A percentile compares a stretch with the other conserved stretches of the same genome.
Conservation (phyloP, 2,329 filamentous ascomycete species). For the Monosporascus sp. region DNA sequence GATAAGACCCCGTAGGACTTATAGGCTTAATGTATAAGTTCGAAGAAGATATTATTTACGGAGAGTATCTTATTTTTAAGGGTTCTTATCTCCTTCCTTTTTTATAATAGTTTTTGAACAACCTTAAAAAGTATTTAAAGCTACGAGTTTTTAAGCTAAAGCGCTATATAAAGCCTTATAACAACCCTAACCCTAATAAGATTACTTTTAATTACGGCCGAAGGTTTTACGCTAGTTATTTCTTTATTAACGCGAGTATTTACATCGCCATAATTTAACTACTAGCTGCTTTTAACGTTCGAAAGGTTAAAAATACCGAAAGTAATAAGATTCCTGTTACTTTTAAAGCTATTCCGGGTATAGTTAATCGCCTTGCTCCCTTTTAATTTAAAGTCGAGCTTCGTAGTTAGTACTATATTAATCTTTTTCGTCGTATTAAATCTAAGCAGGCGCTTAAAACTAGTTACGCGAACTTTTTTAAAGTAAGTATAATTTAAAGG, state of each 20-base stretch:
- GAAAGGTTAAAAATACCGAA: constrained; percentile 28
- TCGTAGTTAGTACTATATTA: background rate
- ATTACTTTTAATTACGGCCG: constrained; percentile 33
- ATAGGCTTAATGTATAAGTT: constrained; percentile 31
- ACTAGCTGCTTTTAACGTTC: constrained; percentile 44
- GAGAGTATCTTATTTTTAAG: constrained; percentile 13
- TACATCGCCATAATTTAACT: constrained; percentile 34
- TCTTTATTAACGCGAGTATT: constrained; percentile 26
- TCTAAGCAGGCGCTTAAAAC: background rate
- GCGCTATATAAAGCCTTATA: constrained; percentile 25
- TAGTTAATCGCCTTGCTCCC: background rate
- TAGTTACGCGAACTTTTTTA: background rate
- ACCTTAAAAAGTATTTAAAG: constrained; percentile 58
- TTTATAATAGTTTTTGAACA: constrained; percentile 46
- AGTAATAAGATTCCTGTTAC: background rate
- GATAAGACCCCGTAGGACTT: constrained; percentile 23
- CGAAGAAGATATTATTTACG: constrained; percentile 12
- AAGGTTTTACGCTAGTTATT: constrained; percentile 29
- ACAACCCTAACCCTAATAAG: constrained; percentile 23
- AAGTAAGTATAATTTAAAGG: background rate
- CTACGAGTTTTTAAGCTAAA: constrained; percentile 29
- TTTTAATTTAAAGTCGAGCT: background rate
- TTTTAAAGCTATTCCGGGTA: background rate
- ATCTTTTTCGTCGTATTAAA: background rate
- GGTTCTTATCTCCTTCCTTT: background rate